A percentile compares a stretch with the other conserved stretches of the same genome.
phyloP scores from a whole-genome alignment of 345 rosid species.

The Eutrema japonicum region DNA sequence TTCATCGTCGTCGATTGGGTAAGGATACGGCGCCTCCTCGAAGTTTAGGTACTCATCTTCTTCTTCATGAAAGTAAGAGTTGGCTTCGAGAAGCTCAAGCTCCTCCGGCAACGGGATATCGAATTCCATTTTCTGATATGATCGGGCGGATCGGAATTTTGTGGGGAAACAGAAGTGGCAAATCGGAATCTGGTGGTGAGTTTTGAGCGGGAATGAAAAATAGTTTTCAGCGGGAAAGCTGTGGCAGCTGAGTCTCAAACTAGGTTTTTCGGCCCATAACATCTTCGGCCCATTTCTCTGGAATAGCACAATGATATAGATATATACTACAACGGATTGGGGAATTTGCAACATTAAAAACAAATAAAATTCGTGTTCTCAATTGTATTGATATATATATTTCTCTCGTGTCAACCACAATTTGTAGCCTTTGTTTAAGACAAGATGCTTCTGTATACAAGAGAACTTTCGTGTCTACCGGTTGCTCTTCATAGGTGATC shows the following conservation, averaged over 20 bases:
- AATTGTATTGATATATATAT: neutral
- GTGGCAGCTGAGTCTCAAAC: neutral
- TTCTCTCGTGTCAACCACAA: neutral
- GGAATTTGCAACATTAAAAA: neutral
- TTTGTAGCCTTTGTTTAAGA: neutral
- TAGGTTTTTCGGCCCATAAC: constrained; percentile 25
- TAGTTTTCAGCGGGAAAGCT: constrained; percentile 41
- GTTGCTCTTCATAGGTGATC: constrained; percentile 7
- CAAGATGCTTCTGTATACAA: neutral
- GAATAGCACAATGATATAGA: neutral
- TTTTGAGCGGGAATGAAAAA: constrained; percentile 32
- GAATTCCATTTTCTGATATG: constrained; percentile 52
- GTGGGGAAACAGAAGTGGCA: neutral
- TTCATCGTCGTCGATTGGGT: constrained; percentile 42
- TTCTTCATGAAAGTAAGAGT: constrained; percentile 57
- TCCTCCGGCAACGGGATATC: constrained; percentile 83
- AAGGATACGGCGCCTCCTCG: constrained; percentile 44
- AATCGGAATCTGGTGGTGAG: constrained; percentile 29
- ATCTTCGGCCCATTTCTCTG: constrained; percentile 17
- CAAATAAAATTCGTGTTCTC: neutral
- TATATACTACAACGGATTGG: neutral
- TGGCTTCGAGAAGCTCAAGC: constrained; percentile 88
- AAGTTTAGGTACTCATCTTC: constrained; percentile 47
- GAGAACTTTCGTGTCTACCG: neutral
- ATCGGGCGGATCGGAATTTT: constrained; percentile 12